phyloP scores from a whole-genome alignment of 1,284 basidiomycete genomes.

The Grifola frondosa region DNA sequence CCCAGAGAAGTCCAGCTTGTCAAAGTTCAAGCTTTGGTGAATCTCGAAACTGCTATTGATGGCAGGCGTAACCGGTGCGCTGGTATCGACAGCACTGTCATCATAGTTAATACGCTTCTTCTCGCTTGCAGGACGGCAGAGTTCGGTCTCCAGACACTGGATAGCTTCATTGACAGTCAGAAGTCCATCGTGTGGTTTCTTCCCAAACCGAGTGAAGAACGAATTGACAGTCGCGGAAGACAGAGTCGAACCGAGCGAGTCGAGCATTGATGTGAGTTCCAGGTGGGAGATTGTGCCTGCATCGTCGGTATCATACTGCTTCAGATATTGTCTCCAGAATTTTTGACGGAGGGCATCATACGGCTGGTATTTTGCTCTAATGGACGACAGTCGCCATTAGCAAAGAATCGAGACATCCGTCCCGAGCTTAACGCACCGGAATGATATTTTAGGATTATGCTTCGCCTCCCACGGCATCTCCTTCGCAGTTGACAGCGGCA shows the following conservation, averaged over 20 bases:
- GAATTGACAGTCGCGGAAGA: slow-evolving; percentile 75
- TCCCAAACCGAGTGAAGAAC: slow-evolving; percentile 77
- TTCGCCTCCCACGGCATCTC: slow-evolving; percentile 64
- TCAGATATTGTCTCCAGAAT: slow-evolving; percentile 91
- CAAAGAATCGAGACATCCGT: too few relatives aligned
- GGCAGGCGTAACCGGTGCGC: slow-evolving; percentile 49
- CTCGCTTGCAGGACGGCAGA: slow-evolving; percentile 70
- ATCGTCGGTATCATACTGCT: slow-evolving; percentile 91
- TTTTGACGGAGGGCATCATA: slow-evolving; percentile 88
- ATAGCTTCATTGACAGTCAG: slow-evolving; percentile 81
- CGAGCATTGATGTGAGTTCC: slow-evolving; percentile 95
- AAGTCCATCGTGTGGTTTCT: slow-evolving; percentile 68
- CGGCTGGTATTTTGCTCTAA: slow-evolving; percentile 90
- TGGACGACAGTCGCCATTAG: not conserved
- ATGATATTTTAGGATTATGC: slow-evolving; percentile 57
- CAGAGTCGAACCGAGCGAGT: slow-evolving; percentile 93
- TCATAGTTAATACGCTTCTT: slow-evolving; percentile 57
- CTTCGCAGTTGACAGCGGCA: slow-evolving; percentile 54
- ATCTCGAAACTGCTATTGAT: slow-evolving; percentile 29
- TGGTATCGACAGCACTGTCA: slow-evolving; percentile 33
- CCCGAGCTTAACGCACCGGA: slow-evolving; percentile 48
- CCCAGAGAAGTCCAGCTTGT: slow-evolving; percentile 65
- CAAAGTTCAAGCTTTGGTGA: slow-evolving; percentile 46
- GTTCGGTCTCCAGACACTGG: slow-evolving; percentile 77
- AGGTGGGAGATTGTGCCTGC: slow-evolving; percentile 76